These are phyloP conservation scores for Cystobasidium slooffiae DNA, from an alignment of 1,284 basidiomycete genomes.

Conservation along the genomic window DNA sequence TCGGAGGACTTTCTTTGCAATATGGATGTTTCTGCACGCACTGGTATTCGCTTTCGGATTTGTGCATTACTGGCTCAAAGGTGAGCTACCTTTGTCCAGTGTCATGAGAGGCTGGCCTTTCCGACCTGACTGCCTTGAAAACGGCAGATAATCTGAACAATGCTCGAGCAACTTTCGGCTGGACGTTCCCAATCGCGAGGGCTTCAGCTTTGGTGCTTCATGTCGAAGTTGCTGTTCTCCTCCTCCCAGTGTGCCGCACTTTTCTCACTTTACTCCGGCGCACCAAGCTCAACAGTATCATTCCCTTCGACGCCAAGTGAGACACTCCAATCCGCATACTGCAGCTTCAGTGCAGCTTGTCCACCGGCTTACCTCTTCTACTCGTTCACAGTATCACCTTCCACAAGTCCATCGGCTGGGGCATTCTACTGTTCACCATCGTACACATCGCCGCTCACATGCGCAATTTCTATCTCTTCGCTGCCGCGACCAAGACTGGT, in stretches of 20 bases:
- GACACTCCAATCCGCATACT: neutral
- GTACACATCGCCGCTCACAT: conserved; percentile 78
- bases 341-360: too few relatives aligned
- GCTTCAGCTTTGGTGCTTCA: conserved; percentile 82
- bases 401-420: conserved; percentile 85
- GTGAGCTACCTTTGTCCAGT: conserved; percentile 3
- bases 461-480: conserved; percentile 65
- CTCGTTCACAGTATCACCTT: conserved; percentile 61
- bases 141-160: conserved; percentile 50
- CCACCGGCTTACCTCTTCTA: neutral
- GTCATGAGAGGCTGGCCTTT: neutral
- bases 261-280: conserved; percentile 82
- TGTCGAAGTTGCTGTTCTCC: conserved; percentile 84
- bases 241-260: conserved; percentile 87
- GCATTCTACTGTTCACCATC: conserved; percentile 72
- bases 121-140: too few relatives aligned
- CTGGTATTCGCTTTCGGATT: conserved; percentile 75
- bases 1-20: conserved; percentile 71
- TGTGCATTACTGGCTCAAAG: conserved; percentile 75
- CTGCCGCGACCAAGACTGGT: conserved; percentile 61
- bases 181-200: conserved; percentile 71
- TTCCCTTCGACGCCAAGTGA: conserved; percentile 62
- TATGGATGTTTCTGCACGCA: conserved; percentile 75
- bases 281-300: conserved; percentile 77
- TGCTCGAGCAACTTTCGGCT: conserved; percentile 43